Percentiles rank a stretch among this genome's conserved stretches.
These are phyloP conservation scores for Eustoma russellianum DNA, from an alignment of 257 asterid genomes.

Conservation along the genomic window DNA sequence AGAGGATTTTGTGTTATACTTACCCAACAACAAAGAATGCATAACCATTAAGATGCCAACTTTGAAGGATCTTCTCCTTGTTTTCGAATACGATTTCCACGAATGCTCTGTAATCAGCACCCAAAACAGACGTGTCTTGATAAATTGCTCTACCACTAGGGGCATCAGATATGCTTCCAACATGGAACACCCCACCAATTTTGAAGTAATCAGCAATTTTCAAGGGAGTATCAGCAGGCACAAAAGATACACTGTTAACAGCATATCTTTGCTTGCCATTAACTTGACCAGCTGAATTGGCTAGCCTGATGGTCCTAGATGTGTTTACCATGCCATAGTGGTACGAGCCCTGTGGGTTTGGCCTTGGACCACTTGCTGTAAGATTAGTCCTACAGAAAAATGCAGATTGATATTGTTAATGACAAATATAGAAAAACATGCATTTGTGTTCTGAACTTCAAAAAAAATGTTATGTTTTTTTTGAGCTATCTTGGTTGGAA, in stretches of 20 bases:
- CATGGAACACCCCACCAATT: constrained; percentile 53
- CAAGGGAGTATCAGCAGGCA: constrained; percentile 60
- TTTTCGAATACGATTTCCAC: constrained; percentile 74
- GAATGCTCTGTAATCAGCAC: constrained; percentile 54
- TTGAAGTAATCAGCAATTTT: constrained; percentile 72
- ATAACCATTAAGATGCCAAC: constrained; percentile 83
- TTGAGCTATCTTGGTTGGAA: too few relatives aligned
- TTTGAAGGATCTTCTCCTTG: constrained; percentile 55
- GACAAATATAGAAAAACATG: too few relatives aligned
- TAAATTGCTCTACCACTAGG: constrained; percentile 79
- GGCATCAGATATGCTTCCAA: constrained; percentile 46
- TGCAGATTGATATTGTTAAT: neutral
- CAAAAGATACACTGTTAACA: constrained; percentile 69
- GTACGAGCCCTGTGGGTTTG: constrained; percentile 87
- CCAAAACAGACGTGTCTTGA: constrained; percentile 67
- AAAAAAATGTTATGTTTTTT: too few relatives aligned
- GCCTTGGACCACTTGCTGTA: constrained; percentile 89
- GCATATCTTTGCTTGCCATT: constrained; percentile 67
- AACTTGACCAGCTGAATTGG: constrained; percentile 64
- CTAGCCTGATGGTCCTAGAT: constrained; percentile 50
- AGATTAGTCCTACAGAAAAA: constrained; percentile 54
- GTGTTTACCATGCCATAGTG: constrained; percentile 86
- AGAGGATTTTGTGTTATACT: constrained; percentile 8
- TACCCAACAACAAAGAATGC: constrained; percentile 90
- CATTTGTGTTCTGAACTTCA: too few relatives aligned